Evolutionary conservation across 768 basidiomycete genomes (phyloP).

Genomic region (Pisolithus marmoratus): DNA sequence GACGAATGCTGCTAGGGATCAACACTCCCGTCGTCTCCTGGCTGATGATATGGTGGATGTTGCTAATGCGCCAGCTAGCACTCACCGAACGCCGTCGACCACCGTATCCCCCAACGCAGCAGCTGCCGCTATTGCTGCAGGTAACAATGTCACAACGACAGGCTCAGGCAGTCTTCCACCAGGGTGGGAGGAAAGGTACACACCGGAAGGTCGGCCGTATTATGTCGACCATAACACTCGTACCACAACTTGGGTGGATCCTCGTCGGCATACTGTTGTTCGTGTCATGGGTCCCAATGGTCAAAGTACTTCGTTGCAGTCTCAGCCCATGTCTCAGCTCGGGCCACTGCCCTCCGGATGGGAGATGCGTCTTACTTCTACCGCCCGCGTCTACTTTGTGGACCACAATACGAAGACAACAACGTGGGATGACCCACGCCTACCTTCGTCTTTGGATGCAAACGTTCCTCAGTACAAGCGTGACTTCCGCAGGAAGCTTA

Average conservation of each 20-base stretch:
- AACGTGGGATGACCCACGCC: slow-evolving; percentile 98
- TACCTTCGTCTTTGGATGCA: slow-evolving; percentile 90
- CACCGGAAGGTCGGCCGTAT: slow-evolving; percentile 96
- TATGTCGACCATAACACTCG: slow-evolving; percentile 99
- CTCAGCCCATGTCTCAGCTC: slow-evolving; percentile 93
- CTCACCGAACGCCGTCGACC: slow-evolving; percentile 36
- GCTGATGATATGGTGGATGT: slow-evolving; percentile 84
- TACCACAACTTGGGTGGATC: slow-evolving; percentile 99
- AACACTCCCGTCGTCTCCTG: slow-evolving; percentile 77
- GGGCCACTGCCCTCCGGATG: slow-evolving; percentile 96
- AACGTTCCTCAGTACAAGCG: slow-evolving; percentile 99
- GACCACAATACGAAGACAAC: slow-evolving; percentile 99
- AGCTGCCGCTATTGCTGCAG: slow-evolving; percentile 46
- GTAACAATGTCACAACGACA: slow-evolving; percentile 50
- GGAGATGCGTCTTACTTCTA: slow-evolving; percentile 99
- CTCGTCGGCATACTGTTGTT: slow-evolving; percentile 92
- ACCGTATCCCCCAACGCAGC: slow-evolving; percentile 29
- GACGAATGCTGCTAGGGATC: slow-evolving; percentile 81
- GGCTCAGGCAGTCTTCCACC: slow-evolving; percentile 88
- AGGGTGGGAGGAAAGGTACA: slow-evolving; percentile 99
- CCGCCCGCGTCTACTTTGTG: slow-evolving; percentile 98
- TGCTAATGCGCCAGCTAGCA: slow-evolving; percentile 38
- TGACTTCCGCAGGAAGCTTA: slow-evolving; percentile 97
- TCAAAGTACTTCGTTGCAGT: slow-evolving; percentile 81
- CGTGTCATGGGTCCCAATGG: slow-evolving; percentile 95